Evolutionary conservation across 2,329 filamentous ascomycete species (phyloP), one percentile per base, ranked within the genome.

Genomic region (Cladophialophora chaetospira): DNA sequence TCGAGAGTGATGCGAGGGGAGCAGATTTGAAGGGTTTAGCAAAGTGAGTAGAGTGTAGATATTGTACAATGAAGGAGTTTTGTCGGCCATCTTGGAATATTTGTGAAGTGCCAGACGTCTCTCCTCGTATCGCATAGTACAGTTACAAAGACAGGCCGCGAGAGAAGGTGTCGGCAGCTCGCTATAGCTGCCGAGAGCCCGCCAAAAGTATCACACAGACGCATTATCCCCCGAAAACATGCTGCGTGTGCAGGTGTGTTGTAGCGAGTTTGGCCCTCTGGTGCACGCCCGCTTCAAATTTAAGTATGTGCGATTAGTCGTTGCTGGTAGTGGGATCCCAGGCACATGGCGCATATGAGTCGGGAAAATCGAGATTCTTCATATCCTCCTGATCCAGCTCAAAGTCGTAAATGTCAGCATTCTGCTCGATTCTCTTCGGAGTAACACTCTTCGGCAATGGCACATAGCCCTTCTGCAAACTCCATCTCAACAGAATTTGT

Each of bases 381-480:
- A 87, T 83, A 45, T 87, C 84, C 53, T 81, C 79, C n/a, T 71
- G 70, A 2, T 76, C 74, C 25, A 87, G 71, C 67, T 82, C 78
- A 62, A 87, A 87, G 63, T 86, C 82, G 58, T 79, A 87, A 1
- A 87, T 67, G 40, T 80, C 68, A 1, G 76, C 74, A 62, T 87
- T 87, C 69, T 86, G 82, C 60, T 82, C 75, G 62, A 87, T 87
- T 15, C 84, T 75, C 8, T 76, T 75, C 2, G 79, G 79, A 0
- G 82, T 86, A 15, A 82, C 82, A 1, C 82, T 84, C 68, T 86
- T 86, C 0, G 84, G 84, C 21, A 87, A 72, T 11, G 83, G 82
- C 26, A 86, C 79, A 63, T 83, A 86, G 6, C 81, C 81, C 79
- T 81, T 82, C 65, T 84, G 82, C 68, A 84, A 69, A 64, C 82